Percentiles rank a stretch among this genome's conserved stretches.
phyloP scores from a whole-genome alignment of 1,284 basidiomycete genomes.

The Peniophora sp. region DNA sequence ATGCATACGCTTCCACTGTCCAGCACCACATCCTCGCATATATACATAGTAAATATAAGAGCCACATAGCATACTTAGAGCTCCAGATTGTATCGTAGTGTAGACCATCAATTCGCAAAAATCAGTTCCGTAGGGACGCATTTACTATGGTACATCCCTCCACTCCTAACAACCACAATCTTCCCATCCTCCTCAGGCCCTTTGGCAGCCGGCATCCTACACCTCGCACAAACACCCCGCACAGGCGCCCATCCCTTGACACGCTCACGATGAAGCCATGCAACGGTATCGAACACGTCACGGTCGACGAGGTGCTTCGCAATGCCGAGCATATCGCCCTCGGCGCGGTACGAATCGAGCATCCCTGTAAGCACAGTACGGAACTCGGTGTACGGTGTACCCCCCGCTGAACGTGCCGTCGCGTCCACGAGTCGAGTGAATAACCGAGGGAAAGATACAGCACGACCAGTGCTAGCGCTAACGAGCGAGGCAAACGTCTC shows the following conservation, averaged over 20 bases:
- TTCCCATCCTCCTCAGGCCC: slow-evolving; percentile 1
- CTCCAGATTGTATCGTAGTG: too few species aligned
- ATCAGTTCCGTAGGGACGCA: background rate
- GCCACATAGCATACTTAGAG: too few species aligned
- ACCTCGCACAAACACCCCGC: slow-evolving; percentile 33
- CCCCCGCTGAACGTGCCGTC: slow-evolving; percentile 38
- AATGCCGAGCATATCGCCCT: slow-evolving; percentile 87
- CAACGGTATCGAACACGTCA: slow-evolving; percentile 75
- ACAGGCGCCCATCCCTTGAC: slow-evolving; percentile 16
- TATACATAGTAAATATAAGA: too few species aligned
- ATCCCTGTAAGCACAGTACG: slow-evolving; percentile 86
- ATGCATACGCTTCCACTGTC: too few species aligned
- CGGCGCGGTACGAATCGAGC: slow-evolving; percentile 89
- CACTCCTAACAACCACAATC: background rate
- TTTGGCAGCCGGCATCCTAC: slow-evolving; percentile 27
- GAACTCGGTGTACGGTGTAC: slow-evolving; percentile 87
- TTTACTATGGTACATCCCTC: background rate
- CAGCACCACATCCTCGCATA: too few species aligned
- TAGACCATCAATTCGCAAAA: too few species aligned
- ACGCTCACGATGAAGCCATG: slow-evolving; percentile 29
- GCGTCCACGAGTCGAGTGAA: slow-evolving; percentile 87
- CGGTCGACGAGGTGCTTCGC: slow-evolving; percentile 79
- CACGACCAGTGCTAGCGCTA: slow-evolving; percentile 74
- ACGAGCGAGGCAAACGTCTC: slow-evolving; percentile 82
- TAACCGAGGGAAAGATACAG: slow-evolving; percentile 83